A percentile compares a stretch with the other conserved stretches of the same genome.
phyloP scores from a whole-genome alignment of 768 basidiomycete genomes.

The Gautieria morchelliformis region DNA sequence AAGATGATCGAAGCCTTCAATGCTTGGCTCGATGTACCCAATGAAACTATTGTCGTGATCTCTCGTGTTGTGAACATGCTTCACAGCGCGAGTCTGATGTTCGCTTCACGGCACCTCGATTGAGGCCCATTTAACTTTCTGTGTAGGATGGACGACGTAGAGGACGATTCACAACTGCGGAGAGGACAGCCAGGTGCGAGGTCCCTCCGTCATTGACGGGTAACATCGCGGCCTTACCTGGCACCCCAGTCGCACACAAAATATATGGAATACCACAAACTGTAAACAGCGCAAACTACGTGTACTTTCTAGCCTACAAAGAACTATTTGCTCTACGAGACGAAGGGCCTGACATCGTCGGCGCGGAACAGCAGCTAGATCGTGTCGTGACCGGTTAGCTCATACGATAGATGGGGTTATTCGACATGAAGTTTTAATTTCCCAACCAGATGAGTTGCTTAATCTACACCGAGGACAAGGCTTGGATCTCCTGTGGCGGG shows the following conservation, averaged over 20 bases:
- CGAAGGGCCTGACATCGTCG: constrained; percentile 14
- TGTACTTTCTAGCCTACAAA: constrained; percentile 89
- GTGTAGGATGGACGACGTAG: constrained; percentile 83
- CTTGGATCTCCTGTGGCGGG: constrained; percentile 89
- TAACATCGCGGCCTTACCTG: not conserved
- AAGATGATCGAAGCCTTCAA: constrained; percentile 92
- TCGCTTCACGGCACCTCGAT: constrained; percentile 14
- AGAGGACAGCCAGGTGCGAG: constrained; percentile 69
- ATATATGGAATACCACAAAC: constrained; percentile 96
- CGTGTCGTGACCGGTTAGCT: constrained; percentile 62
- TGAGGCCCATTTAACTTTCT: constrained; percentile 1
- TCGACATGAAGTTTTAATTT: not conserved
- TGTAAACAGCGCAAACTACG: constrained; percentile 95
- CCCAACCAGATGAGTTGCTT: constrained; percentile 49
- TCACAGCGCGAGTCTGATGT: constrained; percentile 91
- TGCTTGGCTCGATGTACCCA: constrained; percentile 76
- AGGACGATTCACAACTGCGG: constrained; percentile 81
- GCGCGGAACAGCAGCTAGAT: constrained; percentile 38
- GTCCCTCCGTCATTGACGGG: not conserved
- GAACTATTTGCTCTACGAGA: constrained; percentile 59
- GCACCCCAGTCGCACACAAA: constrained; percentile 71
- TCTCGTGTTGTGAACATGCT: constrained; percentile 84
- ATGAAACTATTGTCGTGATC: constrained; percentile 61
- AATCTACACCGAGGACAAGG: constrained; percentile 95
- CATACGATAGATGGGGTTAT: not conserved